A percentile compares a stretch with the other conserved stretches of the same genome.
These are phyloP conservation scores for Zoysia japonica DNA, from an alignment of 176 grass and related monocot species.

Conservation along the genomic window DNA sequence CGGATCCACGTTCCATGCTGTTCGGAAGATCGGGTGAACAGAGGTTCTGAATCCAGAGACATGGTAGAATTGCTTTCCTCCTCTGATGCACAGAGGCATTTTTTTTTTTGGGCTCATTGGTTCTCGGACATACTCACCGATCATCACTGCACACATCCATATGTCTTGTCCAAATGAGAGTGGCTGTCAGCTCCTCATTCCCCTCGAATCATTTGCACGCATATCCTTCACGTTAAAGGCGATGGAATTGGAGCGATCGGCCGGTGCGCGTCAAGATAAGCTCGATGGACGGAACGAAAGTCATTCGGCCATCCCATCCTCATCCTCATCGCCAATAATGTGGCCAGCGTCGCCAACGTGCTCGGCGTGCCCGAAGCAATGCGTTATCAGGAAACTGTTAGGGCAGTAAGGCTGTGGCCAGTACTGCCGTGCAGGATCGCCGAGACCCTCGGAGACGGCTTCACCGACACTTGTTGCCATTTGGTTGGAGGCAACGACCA, in stretches of 20 bases:
- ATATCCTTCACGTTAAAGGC: slow-evolving; percentile 28
- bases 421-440: background rate
- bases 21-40: background rate
- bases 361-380: background rate
- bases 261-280: slow-evolving; percentile 9
- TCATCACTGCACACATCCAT: background rate
- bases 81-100: too few species aligned
- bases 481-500: background rate
- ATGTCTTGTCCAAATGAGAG: slow-evolving; percentile 29
- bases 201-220: background rate
- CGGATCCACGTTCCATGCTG: background rate
- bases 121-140: background rate
- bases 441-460: background rate
- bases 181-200: slow-evolving; percentile 16
- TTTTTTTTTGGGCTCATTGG: background rate
- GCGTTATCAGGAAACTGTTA: slow-evolving; percentile 33
- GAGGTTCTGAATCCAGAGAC: slow-evolving; percentile 1
- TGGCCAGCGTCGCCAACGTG: background rate
- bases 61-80: background rate
- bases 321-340: slow-evolving; percentile 38
- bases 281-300: slow-evolving; percentile 24
- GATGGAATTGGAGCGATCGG: background rate
- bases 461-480: slow-evolving; percentile 14
- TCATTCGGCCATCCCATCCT: slow-evolving; percentile 35
- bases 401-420: background rate